Conservation (phyloP, 139 green algal genomes). For the Chlamydomonas eustigma region DNA sequence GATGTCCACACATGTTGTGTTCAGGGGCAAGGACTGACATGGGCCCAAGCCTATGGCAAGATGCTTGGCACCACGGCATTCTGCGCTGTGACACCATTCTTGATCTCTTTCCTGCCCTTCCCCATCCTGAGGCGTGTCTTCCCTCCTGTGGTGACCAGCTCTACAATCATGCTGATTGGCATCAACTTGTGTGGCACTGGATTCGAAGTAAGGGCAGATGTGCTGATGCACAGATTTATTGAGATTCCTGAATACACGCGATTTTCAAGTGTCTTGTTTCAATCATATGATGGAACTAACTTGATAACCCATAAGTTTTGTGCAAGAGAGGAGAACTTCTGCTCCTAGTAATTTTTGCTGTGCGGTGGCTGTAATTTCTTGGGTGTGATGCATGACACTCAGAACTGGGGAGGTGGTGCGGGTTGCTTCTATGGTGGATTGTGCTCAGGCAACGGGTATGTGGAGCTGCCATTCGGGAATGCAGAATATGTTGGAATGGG, state of each 20-base stretch:
- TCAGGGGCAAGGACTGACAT: too few relatives aligned
- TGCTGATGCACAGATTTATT: too few relatives aligned
- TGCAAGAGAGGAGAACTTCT: too few relatives aligned
- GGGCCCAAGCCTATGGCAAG: constrained; percentile 53
- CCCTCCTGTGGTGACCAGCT: constrained; percentile 58
- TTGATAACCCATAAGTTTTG: too few relatives aligned
- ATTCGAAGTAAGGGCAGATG: constrained; percentile 42
- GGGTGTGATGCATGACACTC: too few relatives aligned
- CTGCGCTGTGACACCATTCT: constrained; percentile 44
- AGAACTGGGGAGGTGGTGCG: constrained; percentile 64
- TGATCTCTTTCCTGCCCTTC: constrained; percentile 63
- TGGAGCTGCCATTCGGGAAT: constrained; percentile 53
- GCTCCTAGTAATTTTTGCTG: too few relatives aligned
- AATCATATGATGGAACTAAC: too few relatives aligned
- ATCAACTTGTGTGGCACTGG: constrained; percentile 45
- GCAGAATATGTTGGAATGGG: constrained; percentile 58
- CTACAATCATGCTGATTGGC: constrained; percentile 66
- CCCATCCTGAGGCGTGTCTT: constrained; percentile 41
- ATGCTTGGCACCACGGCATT: constrained; percentile 66
- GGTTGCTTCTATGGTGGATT: constrained; percentile 33
- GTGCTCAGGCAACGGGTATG: constrained; percentile 55
- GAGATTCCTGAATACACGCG: too few relatives aligned
- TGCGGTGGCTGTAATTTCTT: too few relatives aligned
- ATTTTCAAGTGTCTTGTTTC: too few relatives aligned
- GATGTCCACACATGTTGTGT: too few relatives aligned